Evolutionary conservation across 352 stramenopile genomes (phyloP), one percentile per base, ranked within the genome.

Genomic region (Globisporangium recalcitrans): DNA sequence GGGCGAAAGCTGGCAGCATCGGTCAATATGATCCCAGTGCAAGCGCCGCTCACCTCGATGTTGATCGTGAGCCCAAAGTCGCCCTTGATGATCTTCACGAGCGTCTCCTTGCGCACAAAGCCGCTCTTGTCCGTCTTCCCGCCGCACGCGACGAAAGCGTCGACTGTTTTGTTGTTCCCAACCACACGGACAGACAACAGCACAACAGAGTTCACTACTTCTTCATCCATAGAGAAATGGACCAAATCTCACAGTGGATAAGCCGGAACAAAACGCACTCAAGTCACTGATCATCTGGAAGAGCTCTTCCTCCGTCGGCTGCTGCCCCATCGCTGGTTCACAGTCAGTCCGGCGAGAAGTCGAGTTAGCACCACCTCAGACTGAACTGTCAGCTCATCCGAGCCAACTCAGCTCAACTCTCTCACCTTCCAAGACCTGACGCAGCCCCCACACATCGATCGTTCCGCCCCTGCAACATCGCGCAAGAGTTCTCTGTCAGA

Each of bases 251-350:
- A 16, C 8, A 4, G 21, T 16, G 42, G 21, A 27, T 27, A 16
- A 16, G 4, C 8, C 13, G 34, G 22, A 14, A n/a, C 24, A 3
- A 16, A 22, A n/a, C 82, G 26, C 67, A 92, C 81, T 97, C 93
- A 98, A 98, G 62, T 99, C 96, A 59, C 85, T 94, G 66, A 98
- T 98, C 91, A 98, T 97, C 67, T 98, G 91, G 64, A 98, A 99
- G 29, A 99, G 78, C 76, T 99, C 96, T 73, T 99, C 96, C 66
- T 99, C 96, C 0, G 95, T 99, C n/a, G 94, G 96, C 44, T 98
- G 91, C 71, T 99, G 96, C 1, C 95, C 96, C 95, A 99, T 98
- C 14, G 91, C 93, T 90, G 29, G 21, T 48, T 19, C 11, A 31
- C 16, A 40, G 51, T 22, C 9, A 19, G 9, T 0, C 14, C 36